phyloP scores from a whole-genome alignment of 495 filamentous ascomycete genomes.

The Letharia columbiana region DNA sequence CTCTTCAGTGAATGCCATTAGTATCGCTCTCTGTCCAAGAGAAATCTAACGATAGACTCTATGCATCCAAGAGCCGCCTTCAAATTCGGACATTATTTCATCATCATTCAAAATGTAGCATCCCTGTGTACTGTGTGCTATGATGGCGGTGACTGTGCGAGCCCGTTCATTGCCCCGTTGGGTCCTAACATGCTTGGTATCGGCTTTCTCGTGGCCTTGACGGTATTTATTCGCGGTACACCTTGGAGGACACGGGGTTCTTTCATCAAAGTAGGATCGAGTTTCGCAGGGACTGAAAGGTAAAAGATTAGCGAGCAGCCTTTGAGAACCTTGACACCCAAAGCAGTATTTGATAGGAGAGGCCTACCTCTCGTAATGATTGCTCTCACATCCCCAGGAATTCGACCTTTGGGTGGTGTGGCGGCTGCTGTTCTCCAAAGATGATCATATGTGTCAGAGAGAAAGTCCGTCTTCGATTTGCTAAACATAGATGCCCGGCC shows the following conservation, averaged over 20 bases:
- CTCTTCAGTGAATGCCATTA: not conserved
- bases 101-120: conserved; percentile 13
- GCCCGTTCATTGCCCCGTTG: conserved; percentile 36
- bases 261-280: conserved; percentile 81
- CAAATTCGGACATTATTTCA: conserved; percentile 12
- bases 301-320: conserved; percentile 3
- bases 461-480: conserved; percentile 54
- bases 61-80: conserved; percentile 16
- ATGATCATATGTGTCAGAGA: conserved; percentile 81
- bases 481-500: conserved; percentile 50
- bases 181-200: conserved; percentile 57
- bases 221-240: conserved; percentile 56
- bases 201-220: conserved; percentile 53
- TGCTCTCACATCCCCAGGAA: conserved; percentile 58
- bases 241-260: conserved; percentile 74
- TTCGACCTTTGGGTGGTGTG: conserved; percentile 61
- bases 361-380: conserved; percentile 50
- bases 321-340: not conserved
- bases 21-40: not conserved
- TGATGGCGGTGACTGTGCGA: conserved; percentile 39
- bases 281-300: conserved; percentile 61
- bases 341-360: not conserved
- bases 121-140: conserved; percentile 13
- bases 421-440: conserved; percentile 86
- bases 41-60: conserved; percentile 1